Conservation (phyloP, 1,284 basidiomycete species). For the Melanopsichium pennsylvanicum region DNA sequence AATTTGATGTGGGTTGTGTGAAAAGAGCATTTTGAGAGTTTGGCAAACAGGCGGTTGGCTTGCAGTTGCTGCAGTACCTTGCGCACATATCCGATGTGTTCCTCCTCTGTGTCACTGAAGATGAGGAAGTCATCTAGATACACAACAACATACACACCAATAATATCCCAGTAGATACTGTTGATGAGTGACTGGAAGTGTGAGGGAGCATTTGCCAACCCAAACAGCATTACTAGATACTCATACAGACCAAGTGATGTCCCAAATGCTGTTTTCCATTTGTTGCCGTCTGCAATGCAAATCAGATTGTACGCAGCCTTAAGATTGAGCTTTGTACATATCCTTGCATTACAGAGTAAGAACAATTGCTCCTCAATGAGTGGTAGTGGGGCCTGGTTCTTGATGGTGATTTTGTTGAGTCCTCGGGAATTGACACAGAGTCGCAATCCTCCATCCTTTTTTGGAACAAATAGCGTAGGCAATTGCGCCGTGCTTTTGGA, state of each 20-base stretch:
- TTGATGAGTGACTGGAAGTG: slow-evolving; percentile 65
- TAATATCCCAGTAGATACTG: slow-evolving; percentile 62
- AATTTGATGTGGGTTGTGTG: slow-evolving; percentile 57
- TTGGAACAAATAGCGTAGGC: slow-evolving; percentile 69
- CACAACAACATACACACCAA: too few species aligned
- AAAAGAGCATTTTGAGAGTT: slow-evolving; percentile 18
- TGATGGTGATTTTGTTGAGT: slow-evolving; percentile 68
- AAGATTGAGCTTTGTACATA: slow-evolving; percentile 66
- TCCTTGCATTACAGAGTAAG: slow-evolving; percentile 55
- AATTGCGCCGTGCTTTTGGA: slow-evolving; percentile 60
- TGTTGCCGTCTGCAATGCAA: slow-evolving; percentile 64
- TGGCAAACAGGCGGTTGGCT: slow-evolving; percentile 17
- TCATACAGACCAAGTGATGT: slow-evolving; percentile 10
- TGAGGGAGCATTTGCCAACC: slow-evolving; percentile 20
- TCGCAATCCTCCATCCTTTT: slow-evolving; percentile 68
- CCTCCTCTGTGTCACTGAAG: slow-evolving; percentile 66
- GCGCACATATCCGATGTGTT: slow-evolving; percentile 66
- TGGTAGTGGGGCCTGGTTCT: slow-evolving; percentile 67
- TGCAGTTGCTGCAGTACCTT: slow-evolving; percentile 66
- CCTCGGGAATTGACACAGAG: slow-evolving; percentile 69
- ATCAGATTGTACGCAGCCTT: slow-evolving; percentile 54
- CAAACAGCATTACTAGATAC: slow-evolving; percentile 21
- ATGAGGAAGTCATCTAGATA: too few species aligned
- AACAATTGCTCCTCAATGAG: slow-evolving; percentile 67
- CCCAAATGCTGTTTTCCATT: slow-evolving; percentile 63